phyloP scores from a whole-genome alignment of 2,329 filamentous ascomycete species.

The Lecanicillium sp. region DNA sequence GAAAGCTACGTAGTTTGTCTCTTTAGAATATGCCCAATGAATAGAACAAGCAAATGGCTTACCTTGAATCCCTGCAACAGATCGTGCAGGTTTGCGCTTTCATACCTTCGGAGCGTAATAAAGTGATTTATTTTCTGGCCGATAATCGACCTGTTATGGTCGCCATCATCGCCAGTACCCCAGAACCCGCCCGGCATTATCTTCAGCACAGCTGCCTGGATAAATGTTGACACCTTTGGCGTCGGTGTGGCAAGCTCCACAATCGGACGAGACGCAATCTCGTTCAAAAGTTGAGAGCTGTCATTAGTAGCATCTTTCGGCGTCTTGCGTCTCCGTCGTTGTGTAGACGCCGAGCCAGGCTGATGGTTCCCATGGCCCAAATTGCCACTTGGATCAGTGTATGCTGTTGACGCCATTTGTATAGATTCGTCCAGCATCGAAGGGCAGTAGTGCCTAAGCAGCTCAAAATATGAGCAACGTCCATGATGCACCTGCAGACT shows the following conservation, averaged over 20 bases:
- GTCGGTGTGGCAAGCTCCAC: slow-evolving; percentile 61
- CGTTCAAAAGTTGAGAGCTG: neutral
- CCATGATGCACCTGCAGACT: slow-evolving; percentile 64
- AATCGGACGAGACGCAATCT: slow-evolving; percentile 27
- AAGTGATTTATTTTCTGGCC: slow-evolving; percentile 70
- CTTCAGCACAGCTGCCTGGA: slow-evolving; percentile 63
- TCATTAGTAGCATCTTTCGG: slow-evolving; percentile 1
- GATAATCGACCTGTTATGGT: slow-evolving; percentile 54
- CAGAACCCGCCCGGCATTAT: slow-evolving; percentile 71
- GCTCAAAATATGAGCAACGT: slow-evolving; percentile 69
- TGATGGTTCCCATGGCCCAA: too few species aligned
- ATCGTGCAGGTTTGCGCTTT: slow-evolving; percentile 72
- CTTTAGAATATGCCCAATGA: too few species aligned
- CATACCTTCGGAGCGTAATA: slow-evolving; percentile 69
- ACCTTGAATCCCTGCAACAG: slow-evolving; percentile 71
- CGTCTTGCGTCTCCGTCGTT: slow-evolving; percentile 3
- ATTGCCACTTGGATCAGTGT: slow-evolving; percentile 11
- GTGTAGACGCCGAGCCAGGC: too few species aligned
- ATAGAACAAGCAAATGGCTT: too few species aligned
- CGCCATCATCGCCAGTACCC: slow-evolving; percentile 48
- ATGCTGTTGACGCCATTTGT: slow-evolving; percentile 9
- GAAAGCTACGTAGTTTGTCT: slow-evolving; percentile 50
- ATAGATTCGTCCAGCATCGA: slow-evolving; percentile 17
- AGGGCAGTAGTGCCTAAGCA: slow-evolving; percentile 79
- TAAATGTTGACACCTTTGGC: slow-evolving; percentile 75